These are phyloP conservation scores for Papiliotrema laurentii DNA, from an alignment of 1,284 basidiomycete species.

Conservation along the genomic window DNA sequence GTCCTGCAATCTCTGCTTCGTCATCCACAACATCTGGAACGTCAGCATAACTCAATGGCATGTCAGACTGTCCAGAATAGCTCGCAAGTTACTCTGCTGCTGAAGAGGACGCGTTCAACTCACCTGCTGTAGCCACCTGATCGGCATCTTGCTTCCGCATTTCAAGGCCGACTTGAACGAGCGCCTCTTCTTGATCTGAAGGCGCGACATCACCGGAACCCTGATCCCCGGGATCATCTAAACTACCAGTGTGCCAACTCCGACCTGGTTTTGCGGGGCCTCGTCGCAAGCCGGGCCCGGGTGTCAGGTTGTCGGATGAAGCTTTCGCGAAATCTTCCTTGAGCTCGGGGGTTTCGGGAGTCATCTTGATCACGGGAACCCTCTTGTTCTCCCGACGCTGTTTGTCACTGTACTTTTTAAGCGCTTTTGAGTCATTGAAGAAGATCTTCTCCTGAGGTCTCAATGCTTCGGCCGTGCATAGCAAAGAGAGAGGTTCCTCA, in stretches of 20 bases:
- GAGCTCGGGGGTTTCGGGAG: neutral
- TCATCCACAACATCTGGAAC: too few relatives aligned
- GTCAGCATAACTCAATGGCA: too few relatives aligned
- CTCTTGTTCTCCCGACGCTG: conserved; percentile 2
- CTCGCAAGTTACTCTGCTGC: too few relatives aligned
- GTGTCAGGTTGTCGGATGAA: conserved; percentile 17
- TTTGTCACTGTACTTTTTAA: conserved; percentile 4
- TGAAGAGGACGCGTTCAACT: too few relatives aligned
- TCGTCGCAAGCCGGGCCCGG: conserved; percentile 23
- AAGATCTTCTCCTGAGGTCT: conserved; percentile 7
- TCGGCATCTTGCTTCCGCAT: too few relatives aligned
- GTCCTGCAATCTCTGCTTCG: too few relatives aligned
- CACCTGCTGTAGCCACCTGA: too few relatives aligned
- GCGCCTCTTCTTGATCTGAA: neutral
- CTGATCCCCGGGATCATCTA: neutral
- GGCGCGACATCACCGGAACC: neutral
- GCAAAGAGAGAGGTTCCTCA: conserved; percentile 7
- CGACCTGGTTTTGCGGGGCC: conserved; percentile 7
- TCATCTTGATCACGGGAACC: neutral
- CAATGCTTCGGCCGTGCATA: neutral
- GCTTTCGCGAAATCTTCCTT: neutral
- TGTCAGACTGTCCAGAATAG: too few relatives aligned
- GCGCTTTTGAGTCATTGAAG: neutral
- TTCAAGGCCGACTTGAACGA: neutral
- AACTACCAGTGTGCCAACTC: neutral